A percentile compares a stretch with the other conserved stretches of the same genome.
These are phyloP conservation scores for Anaeramoeba flamelloides DNA, from an alignment of 78 protist species.

Conservation along the genomic window DNA sequence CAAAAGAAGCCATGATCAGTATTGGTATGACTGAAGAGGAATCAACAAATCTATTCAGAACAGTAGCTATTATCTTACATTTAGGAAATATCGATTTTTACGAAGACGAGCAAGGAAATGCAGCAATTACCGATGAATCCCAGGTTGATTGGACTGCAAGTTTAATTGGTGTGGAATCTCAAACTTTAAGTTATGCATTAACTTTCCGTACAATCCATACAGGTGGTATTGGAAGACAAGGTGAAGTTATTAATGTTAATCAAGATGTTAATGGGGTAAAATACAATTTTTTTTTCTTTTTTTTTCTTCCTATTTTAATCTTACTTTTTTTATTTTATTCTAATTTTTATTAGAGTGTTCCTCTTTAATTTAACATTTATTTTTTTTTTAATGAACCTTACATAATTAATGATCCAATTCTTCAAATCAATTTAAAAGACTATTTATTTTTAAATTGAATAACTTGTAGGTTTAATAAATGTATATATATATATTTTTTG, in stretches of 20 bases:
- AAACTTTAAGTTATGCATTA: background rate
- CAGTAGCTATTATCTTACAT: background rate
- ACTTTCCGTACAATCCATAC: slow-evolving; percentile 1
- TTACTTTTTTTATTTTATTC: no score
- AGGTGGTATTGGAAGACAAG: background rate
- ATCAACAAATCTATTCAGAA: background rate
- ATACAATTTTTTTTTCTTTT: no score
- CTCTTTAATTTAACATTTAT: no score
- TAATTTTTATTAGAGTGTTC: no score
- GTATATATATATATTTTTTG: no score
- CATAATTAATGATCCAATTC: no score
- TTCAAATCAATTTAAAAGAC: no score
- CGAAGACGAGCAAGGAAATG: background rate
- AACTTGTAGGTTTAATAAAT: no score
- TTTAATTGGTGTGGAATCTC: background rate
- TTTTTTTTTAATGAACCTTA: no score
- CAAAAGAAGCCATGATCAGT: background rate
- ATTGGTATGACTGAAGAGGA: background rate
- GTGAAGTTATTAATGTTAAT: background rate
- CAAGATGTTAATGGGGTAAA: background rate
- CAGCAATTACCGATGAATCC: background rate
- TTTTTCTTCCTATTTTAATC: no score
- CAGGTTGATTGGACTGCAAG: background rate
- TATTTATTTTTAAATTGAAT: no score
- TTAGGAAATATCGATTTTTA: background rate